Evolutionary conservation across 2,329 filamentous ascomycete species (phyloP).

Genomic region (Beauveria sp.): DNA sequence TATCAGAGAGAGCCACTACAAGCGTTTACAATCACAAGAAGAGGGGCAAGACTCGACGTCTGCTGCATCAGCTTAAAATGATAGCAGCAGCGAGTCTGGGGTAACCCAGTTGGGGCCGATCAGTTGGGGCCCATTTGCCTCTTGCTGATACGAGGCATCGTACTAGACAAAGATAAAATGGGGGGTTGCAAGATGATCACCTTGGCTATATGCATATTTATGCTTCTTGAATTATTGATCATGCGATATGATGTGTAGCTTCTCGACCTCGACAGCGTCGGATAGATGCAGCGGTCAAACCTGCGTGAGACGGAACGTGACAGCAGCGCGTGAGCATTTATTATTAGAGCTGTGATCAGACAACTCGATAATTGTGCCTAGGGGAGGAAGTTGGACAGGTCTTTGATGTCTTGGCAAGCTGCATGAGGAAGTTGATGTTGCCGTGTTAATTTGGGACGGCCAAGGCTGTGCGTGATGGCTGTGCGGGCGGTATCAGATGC

Average conservation of each 20-base stretch:
- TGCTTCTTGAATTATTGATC: background rate
- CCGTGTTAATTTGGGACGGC: background rate
- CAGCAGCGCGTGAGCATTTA: background rate
- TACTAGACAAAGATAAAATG: no score
- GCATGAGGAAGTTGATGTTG: background rate
- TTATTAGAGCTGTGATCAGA: background rate
- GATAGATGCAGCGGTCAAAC: background rate
- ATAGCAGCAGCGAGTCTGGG: background rate
- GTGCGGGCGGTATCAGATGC: background rate
- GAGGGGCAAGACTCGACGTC: background rate
- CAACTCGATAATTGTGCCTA: background rate
- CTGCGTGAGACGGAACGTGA: background rate
- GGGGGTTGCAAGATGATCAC: background rate
- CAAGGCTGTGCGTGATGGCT: background rate
- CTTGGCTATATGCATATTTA: background rate
- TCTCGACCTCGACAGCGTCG: background rate
- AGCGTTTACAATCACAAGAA: background rate
- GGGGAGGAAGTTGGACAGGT: background rate
- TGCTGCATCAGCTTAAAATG: background rate
- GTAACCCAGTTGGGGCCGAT: background rate
- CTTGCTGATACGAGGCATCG: background rate
- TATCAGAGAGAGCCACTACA: background rate
- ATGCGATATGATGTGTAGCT: background rate
- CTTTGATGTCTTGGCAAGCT: background rate
- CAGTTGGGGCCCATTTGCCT: background rate